Percentiles rank a stretch among this genome's conserved stretches.
These are phyloP conservation scores for Blastomyces gilchristii DNA, from an alignment of 2,329 filamentous ascomycete genomes.

Conservation along the genomic window DNA sequence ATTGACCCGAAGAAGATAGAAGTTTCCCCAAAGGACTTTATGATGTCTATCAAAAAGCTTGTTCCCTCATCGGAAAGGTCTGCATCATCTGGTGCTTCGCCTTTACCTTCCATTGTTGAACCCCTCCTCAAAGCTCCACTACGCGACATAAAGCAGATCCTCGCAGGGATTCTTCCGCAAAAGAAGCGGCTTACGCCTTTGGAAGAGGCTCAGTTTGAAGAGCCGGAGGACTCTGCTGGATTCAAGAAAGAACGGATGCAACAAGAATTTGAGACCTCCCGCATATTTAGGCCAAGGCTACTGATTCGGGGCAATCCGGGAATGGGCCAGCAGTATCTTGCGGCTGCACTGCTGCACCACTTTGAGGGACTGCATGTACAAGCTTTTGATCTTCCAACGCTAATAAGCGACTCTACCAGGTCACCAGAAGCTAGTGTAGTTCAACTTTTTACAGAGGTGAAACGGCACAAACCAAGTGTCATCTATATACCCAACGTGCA, in stretches of 20 bases:
- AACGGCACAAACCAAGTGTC: slow-evolving; percentile 88
- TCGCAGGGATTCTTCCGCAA: slow-evolving; percentile 70
- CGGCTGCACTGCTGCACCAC: slow-evolving; percentile 74
- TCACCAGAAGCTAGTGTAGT: slow-evolving; percentile 81
- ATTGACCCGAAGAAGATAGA: slow-evolving; percentile 78
- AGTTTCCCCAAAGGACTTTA: slow-evolving; percentile 88
- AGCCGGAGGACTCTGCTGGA: slow-evolving; percentile 68
- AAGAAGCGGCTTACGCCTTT: slow-evolving; percentile 80
- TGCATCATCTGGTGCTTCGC: slow-evolving; percentile 69
- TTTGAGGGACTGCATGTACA: slow-evolving; percentile 92
- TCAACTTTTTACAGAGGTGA: slow-evolving; percentile 81
- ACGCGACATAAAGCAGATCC: slow-evolving; percentile 52
- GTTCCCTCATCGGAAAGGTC: slow-evolving; percentile 90
- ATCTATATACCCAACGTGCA: slow-evolving; percentile 90
- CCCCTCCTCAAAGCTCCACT: slow-evolving; percentile 70
- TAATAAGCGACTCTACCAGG: slow-evolving; percentile 71
- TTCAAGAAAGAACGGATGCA: slow-evolving; percentile 73
- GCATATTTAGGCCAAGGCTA: slow-evolving; percentile 79
- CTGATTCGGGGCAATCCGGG: slow-evolving; percentile 72
- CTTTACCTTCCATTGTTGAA: slow-evolving; percentile 68
- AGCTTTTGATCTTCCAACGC: slow-evolving; percentile 79
- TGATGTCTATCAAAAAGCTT: slow-evolving; percentile 93
- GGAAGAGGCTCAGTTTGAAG: slow-evolving; percentile 87
- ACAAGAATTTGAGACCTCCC: slow-evolving; percentile 72
- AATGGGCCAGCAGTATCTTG: slow-evolving; percentile 90